Percentiles rank a stretch among this genome's conserved stretches.
Conservation (phyloP, 441 rosid species). For the Arabidopsis hybrid region DNA sequence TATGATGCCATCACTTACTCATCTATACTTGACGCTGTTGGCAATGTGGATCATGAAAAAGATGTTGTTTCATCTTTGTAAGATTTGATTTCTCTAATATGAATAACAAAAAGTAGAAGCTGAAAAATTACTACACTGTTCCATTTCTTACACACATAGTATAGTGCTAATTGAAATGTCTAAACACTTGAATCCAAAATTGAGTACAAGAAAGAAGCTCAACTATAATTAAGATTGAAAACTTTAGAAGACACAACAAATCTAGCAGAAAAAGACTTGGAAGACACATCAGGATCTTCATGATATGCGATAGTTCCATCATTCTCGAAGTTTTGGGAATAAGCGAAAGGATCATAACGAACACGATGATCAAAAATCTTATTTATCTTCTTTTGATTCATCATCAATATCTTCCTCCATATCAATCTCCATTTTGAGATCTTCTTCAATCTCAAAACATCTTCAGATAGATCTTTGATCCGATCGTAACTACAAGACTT, state of each 20-base stretch:
- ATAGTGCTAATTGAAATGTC: background rate
- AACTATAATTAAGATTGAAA: slow-evolving; percentile 43
- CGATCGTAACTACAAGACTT: slow-evolving; percentile 45
- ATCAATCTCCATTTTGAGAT: slow-evolving; percentile 57
- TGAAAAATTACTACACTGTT: background rate
- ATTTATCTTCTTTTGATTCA: slow-evolving; percentile 48
- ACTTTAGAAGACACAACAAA: slow-evolving; percentile 74
- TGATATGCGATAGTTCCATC: slow-evolving; percentile 49
- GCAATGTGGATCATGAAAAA: slow-evolving; percentile 68
- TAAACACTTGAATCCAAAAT: slow-evolving; percentile 4
- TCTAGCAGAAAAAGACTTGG: slow-evolving; percentile 80
- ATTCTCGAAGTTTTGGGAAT: slow-evolving; percentile 78
- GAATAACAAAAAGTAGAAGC: background rate
- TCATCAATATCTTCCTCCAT: slow-evolving; percentile 67
- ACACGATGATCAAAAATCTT: slow-evolving; percentile 32
- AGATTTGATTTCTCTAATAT: background rate
- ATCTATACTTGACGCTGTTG: slow-evolving; percentile 92
- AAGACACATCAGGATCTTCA: slow-evolving; percentile 62
- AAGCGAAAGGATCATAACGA: slow-evolving; percentile 63
- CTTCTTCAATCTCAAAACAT: slow-evolving; percentile 34
- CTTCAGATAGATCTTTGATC: slow-evolving; percentile 43
- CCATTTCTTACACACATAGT: too few species aligned
- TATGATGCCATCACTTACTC: slow-evolving; percentile 90
- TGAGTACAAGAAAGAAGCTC: slow-evolving; percentile 8
- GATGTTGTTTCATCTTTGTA: slow-evolving; percentile 36